phyloP scores from a whole-genome alignment of 2,329 filamentous ascomycete species.

The Cadophora gregata region DNA sequence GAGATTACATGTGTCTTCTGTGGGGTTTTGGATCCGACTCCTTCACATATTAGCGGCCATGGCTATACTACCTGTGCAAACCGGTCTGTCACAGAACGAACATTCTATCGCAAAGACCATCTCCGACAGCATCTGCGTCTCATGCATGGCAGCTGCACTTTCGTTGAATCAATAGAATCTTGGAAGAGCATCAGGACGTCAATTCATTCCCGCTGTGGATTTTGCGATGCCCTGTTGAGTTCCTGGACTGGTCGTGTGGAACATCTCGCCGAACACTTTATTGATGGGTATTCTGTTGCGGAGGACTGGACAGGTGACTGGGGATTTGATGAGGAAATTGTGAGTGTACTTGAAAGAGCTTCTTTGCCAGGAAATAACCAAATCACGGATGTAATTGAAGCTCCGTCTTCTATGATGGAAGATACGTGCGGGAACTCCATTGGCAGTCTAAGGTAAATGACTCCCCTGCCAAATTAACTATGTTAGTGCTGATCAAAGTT shows the following conservation, averaged over 20 bases:
- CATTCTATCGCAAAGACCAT: slow-evolving; percentile 7
- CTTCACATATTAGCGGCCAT: neutral
- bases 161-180: neutral
- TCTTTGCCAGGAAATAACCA: neutral
- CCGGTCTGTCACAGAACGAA: neutral
- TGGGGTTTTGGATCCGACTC: neutral
- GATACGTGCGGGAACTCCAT: neutral
- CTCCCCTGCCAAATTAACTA: neutral
- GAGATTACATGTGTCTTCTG: neutral
- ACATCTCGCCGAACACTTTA: slow-evolving; percentile 3
- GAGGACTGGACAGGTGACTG: neutral
- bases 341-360: neutral
- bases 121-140: neutral
- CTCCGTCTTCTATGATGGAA: neutral
- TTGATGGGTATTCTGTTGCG: neutral
- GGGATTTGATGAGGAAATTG: neutral
- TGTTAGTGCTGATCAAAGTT: neutral
- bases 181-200: neutral
- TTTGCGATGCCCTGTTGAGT: neutral
- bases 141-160: neutral
- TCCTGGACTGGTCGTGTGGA: neutral
- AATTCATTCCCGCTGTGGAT: neutral
- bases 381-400: neutral
- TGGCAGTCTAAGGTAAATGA: neutral
- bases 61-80: neutral